A percentile compares a stretch with the other conserved stretches of the same genome.
Conservation (phyloP, 495 filamentous ascomycete species). For the Thermothielavioides terrestris region DNA sequence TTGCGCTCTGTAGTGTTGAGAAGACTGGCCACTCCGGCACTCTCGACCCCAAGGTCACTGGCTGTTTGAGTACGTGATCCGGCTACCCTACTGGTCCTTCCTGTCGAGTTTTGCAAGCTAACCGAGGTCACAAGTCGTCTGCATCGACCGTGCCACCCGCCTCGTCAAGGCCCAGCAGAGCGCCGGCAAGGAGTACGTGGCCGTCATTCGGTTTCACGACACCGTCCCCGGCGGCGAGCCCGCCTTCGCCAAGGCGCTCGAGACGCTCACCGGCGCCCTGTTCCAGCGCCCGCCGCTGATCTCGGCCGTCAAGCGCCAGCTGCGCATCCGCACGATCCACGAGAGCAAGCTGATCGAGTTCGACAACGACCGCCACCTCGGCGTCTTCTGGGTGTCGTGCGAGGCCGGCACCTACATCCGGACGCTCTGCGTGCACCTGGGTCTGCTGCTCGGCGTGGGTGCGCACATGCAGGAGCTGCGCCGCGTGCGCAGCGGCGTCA, state of each 20-base stretch:
- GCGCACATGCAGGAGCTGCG: constrained; percentile 98
- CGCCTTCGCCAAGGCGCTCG: constrained; percentile 80
- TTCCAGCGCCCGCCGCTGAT: constrained; percentile 97
- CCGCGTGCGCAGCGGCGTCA: constrained; percentile 85
- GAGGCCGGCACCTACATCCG: constrained; percentile 98
- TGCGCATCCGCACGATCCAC: constrained; percentile 94
- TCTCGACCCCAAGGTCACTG: constrained; percentile 73
- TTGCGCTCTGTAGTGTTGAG: constrained; percentile 63
- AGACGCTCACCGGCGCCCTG: constrained; percentile 88
- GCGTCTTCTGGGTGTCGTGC: constrained; percentile 98
- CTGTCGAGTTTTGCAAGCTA: background rate
- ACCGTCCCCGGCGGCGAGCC: constrained; percentile 83
- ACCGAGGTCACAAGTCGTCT: constrained; percentile 50
- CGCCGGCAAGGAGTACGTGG: constrained; percentile 78
- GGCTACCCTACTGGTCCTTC: background rate
- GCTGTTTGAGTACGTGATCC: constrained; percentile 59
- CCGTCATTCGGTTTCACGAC: constrained; percentile 85
- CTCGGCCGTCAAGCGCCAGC: constrained; percentile 94
- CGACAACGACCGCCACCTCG: constrained; percentile 94
- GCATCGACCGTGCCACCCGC: constrained; percentile 89
- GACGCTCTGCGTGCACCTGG: constrained; percentile 93
- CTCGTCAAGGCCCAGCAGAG: constrained; percentile 98
- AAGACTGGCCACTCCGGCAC: constrained; percentile 98
- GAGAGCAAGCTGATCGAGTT: constrained; percentile 94
- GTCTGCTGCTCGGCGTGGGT: constrained; percentile 84